Conservation (phyloP, 1,284 basidiomycete species). For the Microbotryum scabiosae region DNA sequence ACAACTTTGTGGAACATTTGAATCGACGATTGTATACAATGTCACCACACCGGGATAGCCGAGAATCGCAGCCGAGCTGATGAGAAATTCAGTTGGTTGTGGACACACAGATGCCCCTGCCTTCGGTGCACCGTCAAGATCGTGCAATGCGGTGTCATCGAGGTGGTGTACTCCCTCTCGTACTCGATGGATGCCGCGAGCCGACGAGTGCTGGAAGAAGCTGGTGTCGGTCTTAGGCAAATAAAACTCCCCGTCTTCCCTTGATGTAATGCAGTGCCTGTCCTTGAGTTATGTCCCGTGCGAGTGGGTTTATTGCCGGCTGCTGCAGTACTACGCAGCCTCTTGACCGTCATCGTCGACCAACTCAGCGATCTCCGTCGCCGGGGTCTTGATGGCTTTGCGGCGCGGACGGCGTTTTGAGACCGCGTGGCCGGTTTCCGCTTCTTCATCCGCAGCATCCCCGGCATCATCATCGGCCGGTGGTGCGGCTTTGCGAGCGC, state of each 20-base stretch:
- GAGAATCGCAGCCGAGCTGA: neutral
- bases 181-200: conserved; percentile 75
- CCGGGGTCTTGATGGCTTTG: conserved; percentile 13
- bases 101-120: conserved; percentile 74
- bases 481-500: too few species aligned
- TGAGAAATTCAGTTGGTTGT: neutral
- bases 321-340: too few species aligned
- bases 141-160: conserved; percentile 83
- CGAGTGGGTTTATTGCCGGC: conserved; percentile 54
- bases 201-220: conserved; percentile 39
- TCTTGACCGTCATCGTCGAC: too few species aligned
- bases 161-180: conserved; percentile 89
- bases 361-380: neutral
- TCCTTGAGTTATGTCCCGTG: conserved; percentile 51
- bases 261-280: too few species aligned
- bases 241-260: conserved; percentile 22
- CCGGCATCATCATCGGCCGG: too few species aligned
- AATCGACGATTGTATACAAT: neutral
- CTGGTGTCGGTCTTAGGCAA: conserved; percentile 40
- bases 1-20: too few species aligned
- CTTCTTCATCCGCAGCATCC: too few species aligned
- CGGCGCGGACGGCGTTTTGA: neutral
- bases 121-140: conserved; percentile 94
- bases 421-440: too few species aligned
- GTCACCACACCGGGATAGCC: neutral